Conservation (phyloP, 176 grass and related monocot species). For the Puccinellia tenuiflora region DNA sequence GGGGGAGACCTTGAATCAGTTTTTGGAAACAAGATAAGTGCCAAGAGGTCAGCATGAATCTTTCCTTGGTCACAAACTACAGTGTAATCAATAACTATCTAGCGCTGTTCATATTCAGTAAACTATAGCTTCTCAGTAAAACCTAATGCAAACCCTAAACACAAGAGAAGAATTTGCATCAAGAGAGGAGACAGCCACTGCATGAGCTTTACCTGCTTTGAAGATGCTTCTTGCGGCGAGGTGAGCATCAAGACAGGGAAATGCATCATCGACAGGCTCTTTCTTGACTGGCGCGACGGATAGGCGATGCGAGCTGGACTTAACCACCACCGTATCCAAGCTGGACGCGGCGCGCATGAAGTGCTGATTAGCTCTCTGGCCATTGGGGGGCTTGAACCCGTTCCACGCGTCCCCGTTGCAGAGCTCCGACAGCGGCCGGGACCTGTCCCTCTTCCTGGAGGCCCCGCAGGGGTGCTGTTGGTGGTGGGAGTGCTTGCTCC, state of each 20-base stretch:
- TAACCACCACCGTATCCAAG: slow-evolving; percentile 25
- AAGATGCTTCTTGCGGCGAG: slow-evolving; percentile 25
- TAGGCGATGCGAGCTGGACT: slow-evolving; percentile 11
- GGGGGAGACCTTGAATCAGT: neutral
- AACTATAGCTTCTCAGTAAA: neutral
- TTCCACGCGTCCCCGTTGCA: slow-evolving; percentile 40
- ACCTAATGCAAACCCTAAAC: neutral
- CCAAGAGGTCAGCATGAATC: neutral
- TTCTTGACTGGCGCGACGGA: neutral
- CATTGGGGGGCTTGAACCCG: neutral
- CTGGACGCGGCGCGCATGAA: slow-evolving; percentile 24
- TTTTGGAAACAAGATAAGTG: neutral
- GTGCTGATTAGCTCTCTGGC: neutral
- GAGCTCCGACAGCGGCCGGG: slow-evolving; percentile 55
- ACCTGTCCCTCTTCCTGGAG: slow-evolving; percentile 59
- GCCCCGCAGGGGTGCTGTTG: slow-evolving; percentile 29
- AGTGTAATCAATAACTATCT: neutral
- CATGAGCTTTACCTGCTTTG: slow-evolving; percentile 38
- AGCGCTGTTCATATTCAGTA: neutral
- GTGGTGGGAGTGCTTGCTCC: slow-evolving; percentile 21
- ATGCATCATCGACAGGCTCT: slow-evolving; percentile 23
- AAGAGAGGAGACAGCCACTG: neutral
- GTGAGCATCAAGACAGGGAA: slow-evolving; percentile 31
- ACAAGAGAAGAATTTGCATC: neutral
- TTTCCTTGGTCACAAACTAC: neutral